Conservation (phyloP, 2,329 filamentous ascomycete species). For the Alternaria longipes region DNA sequence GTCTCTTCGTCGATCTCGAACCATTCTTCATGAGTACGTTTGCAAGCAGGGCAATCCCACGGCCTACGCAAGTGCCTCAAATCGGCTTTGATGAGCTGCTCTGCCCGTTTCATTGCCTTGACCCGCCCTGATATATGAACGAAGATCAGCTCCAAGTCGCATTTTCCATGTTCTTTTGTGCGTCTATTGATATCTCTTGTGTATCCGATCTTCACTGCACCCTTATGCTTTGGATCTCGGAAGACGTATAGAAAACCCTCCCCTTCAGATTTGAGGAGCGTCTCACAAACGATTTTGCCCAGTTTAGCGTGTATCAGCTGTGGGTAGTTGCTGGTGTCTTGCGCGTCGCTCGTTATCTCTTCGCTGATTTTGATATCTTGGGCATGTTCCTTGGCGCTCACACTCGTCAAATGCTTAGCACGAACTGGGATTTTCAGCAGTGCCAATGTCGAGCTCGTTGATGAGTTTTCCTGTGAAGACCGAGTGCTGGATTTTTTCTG, state of each 20-base stretch:
- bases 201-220: conserved; percentile 1
- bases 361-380: no score
- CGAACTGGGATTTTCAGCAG: no score
- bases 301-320: neutral
- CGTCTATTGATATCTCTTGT: neutral
- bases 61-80: neutral
- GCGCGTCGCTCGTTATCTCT: neutral
- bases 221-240: neutral
- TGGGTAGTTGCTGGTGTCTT: neutral
- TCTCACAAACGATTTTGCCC: neutral
- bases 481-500: neutral
- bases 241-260: neutral
- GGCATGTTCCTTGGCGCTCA: no score
- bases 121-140: neutral
- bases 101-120: neutral
- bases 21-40: neutral
- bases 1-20: neutral
- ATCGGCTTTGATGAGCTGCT: neutral
- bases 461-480: no score
- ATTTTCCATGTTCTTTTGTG: neutral
- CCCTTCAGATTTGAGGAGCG: neutral
- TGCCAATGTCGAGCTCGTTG: no score
- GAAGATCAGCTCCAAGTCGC: neutral
- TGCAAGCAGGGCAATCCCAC: neutral
- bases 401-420: no score